Percentiles rank a stretch among this genome's conserved stretches.
These are phyloP conservation scores for Arachnomyces sp. DNA, from an alignment of 2,329 filamentous ascomycete genomes.

Conservation along the genomic window DNA sequence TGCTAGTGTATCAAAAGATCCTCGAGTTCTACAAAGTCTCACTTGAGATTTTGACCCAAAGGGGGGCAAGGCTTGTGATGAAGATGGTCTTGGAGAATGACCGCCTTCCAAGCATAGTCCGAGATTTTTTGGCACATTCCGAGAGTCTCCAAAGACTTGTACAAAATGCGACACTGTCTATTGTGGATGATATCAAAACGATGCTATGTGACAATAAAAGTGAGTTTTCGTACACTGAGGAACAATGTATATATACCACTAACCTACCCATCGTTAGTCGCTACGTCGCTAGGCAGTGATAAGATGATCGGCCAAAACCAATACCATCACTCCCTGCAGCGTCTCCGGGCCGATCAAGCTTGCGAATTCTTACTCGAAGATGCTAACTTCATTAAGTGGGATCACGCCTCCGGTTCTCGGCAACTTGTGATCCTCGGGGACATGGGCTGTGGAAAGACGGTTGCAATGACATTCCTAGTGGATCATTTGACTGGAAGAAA, in stretches of 20 bases:
- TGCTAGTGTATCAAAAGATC: slow-evolving; percentile 21
- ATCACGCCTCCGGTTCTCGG: slow-evolving; percentile 7
- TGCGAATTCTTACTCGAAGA: slow-evolving; percentile 12
- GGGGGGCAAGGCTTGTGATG: slow-evolving; percentile 15
- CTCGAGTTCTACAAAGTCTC: slow-evolving; percentile 19
- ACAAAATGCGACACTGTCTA: slow-evolving; percentile 18
- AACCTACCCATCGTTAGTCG: slow-evolving; percentile 6
- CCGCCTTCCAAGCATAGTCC: slow-evolving; percentile 16
- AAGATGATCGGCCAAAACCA: slow-evolving; percentile 11
- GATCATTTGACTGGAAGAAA: slow-evolving; percentile 12
- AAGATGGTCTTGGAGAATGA: slow-evolving; percentile 18
- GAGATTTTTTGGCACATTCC: slow-evolving; percentile 20
- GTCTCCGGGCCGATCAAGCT: slow-evolving; percentile 11
- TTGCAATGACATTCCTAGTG: slow-evolving; percentile 13
- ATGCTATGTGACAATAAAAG: slow-evolving; percentile 20
- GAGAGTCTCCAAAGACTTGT: slow-evolving; percentile 18
- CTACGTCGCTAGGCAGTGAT: slow-evolving; percentile 11
- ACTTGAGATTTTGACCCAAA: slow-evolving; percentile 18
- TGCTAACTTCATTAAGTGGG: slow-evolving; percentile 13
- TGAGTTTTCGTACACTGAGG: slow-evolving; percentile 10
- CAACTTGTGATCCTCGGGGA: slow-evolving; percentile 13
- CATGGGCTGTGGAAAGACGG: slow-evolving; percentile 16
- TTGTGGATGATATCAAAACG: slow-evolving; percentile 17
- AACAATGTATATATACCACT: too few relatives aligned
- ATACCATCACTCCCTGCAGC: slow-evolving; percentile 8